A percentile compares a stretch with the other conserved stretches of the same genome.
phyloP scores from a whole-genome alignment of 2,329 filamentous ascomycete genomes.

The Chaetomium sp. region DNA sequence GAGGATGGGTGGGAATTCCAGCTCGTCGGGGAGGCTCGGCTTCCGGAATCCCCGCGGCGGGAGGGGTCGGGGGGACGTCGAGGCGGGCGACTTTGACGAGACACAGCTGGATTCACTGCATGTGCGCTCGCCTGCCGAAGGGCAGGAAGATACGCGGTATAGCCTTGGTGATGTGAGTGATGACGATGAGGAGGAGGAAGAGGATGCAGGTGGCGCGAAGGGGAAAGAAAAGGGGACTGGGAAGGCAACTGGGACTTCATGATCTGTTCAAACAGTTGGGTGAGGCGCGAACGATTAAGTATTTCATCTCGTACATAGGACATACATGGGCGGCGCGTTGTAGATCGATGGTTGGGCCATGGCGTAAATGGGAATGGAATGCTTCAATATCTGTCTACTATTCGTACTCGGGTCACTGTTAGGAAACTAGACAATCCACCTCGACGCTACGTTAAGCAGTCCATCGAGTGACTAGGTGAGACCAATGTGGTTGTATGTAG shows the following conservation, averaged over 20 bases:
- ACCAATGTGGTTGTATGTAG: not conserved
- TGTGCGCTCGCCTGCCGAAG: slow-evolving; percentile 49
- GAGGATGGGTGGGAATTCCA: slow-evolving; percentile 22
- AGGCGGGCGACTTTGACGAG: slow-evolving; percentile 67
- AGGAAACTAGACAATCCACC: not conserved
- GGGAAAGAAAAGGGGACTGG: slow-evolving; percentile 22
- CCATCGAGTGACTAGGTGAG: not conserved
- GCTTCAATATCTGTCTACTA: not conserved
- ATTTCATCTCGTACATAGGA: not conserved
- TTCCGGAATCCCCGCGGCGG: slow-evolving; percentile 48
- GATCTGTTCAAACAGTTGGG: not conserved
- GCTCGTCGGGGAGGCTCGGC: slow-evolving; percentile 42
- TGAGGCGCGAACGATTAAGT: not conserved
- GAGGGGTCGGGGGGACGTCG: slow-evolving; percentile 54
- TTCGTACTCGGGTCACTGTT: too few species aligned
- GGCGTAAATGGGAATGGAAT: not conserved
- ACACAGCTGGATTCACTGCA: slow-evolving; percentile 65
- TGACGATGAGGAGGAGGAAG: slow-evolving; percentile 38
- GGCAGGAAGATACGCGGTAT: slow-evolving; percentile 52
- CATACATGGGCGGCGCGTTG: slow-evolving; percentile 1
- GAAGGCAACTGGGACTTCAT: not conserved
- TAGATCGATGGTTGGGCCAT: not conserved
- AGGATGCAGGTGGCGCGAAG: slow-evolving; percentile 15
- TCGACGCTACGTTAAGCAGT: not conserved
- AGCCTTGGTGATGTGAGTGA: slow-evolving; percentile 59